Base-by-base conservation (phyloP, 495 filamentous ascomycete species). In the Chaetomium cochliodes region DNA sequence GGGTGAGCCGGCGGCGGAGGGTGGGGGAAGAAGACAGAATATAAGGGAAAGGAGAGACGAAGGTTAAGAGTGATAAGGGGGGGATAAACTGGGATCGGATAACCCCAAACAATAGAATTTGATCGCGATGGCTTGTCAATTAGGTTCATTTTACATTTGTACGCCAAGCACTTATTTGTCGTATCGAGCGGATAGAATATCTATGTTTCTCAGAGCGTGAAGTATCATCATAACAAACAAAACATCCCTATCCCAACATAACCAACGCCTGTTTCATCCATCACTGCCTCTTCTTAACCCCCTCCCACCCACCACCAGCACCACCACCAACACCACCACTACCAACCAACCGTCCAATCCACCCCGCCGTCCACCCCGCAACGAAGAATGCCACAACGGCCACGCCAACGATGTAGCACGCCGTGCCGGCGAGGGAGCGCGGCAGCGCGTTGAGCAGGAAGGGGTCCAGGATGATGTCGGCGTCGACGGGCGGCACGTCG, bases 401-500 rank as follows among this genome's bases (percentile, higher is more conserved):
- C 63, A 92, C 82, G 23, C 82, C 66, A 7, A 80, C 64, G 56
- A 90, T 79, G 74, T 87, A 91, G 26, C 69, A 73, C 33, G 82
- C 84, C 15, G 88, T 93, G 46, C 86, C 86, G 18, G 90, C 69
- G 22, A 94, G 75, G 22, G 89, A 91, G 56, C 81, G 78, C 12
- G 91, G 91, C 64, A 93, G 80, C 8, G 90, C 68, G 76, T 92
- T 91, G 67, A 85, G 76, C 44, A 92, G 51, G 66, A 86, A 97
- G 23, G 92, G 92, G 77, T 98, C 94, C 26, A 98, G 85, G 73
- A 97, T 91, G 58, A 98, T 82, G 74, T 98, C 93, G 22, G 88
- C 91, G 60, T 81, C 75, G 23, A 97, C 92, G 1, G 86, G 81
- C 3, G 90, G 89, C 13, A 91, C 88, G 67, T 85, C 68, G 55